Evolutionary conservation across 2,329 filamentous ascomycete genomes (phyloP).

Genomic region (Fusarium ambrosium): DNA sequence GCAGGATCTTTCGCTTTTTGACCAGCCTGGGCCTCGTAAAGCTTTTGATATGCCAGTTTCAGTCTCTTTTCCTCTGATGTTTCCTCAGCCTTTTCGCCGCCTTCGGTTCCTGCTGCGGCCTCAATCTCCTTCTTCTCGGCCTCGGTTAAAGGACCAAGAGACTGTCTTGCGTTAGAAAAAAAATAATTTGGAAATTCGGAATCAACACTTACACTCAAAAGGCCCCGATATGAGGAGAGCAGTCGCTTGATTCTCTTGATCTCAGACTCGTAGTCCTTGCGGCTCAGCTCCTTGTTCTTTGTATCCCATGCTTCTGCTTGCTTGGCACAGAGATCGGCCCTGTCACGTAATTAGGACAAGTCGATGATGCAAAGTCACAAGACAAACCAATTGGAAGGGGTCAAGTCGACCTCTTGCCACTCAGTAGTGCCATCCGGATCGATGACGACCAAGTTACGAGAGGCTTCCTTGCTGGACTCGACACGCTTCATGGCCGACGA

Average conservation of each 20-base stretch:
- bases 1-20: neutral
- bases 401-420: slow-evolving; percentile 5
- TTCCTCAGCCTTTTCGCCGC: neutral
- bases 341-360: neutral
- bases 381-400: slow-evolving; percentile 7
- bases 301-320: neutral
- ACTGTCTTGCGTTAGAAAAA: neutral
- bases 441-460: slow-evolving; percentile 9
- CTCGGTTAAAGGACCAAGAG: neutral
- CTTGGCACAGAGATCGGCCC: neutral
- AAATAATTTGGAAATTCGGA: neutral
- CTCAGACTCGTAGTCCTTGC: neutral
- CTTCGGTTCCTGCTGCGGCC: neutral
- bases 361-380: too few species aligned
- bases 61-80: neutral
- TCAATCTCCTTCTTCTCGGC: neutral
- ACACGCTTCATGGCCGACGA: slow-evolving; percentile 15
- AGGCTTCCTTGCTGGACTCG: slow-evolving; percentile 17
- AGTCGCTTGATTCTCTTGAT: neutral
- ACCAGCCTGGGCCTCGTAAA: neutral
- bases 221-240: neutral
- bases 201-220: neutral
- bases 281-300: neutral
- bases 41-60: neutral
- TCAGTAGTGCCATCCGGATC: slow-evolving; percentile 6